These are phyloP conservation scores for Cryptococcus sp. DNA, from an alignment of 1,284 basidiomycete genomes.

Conservation along the genomic window DNA sequence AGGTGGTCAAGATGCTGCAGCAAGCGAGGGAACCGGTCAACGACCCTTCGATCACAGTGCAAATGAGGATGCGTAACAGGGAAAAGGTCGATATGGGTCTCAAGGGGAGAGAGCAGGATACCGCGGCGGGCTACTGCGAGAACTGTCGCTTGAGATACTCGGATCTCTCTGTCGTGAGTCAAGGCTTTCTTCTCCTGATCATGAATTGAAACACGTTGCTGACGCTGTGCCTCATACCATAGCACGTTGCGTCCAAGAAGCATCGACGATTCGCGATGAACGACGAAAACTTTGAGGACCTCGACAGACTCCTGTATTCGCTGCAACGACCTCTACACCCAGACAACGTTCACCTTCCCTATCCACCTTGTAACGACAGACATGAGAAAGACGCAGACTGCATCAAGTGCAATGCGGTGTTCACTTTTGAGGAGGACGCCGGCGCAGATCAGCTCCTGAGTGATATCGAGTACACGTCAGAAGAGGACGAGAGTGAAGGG, in stretches of 20 bases:
- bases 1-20: slow-evolving; percentile 44
- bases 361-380: slow-evolving; percentile 14
- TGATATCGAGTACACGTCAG: slow-evolving; percentile 13
- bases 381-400: slow-evolving; percentile 14
- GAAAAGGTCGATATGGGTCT: slow-evolving; percentile 38
- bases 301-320: slow-evolving; percentile 76
- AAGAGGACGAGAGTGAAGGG: slow-evolving; percentile 7
- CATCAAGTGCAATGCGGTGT: slow-evolving; percentile 5
- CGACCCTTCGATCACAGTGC: slow-evolving; percentile 23
- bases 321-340: slow-evolving; percentile 66
- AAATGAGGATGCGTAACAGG: slow-evolving; percentile 38
- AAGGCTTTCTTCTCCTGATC: background rate
- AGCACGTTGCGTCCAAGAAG: slow-evolving; percentile 77
- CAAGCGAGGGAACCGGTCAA: slow-evolving; percentile 32
- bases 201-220: background rate
- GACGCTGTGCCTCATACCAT: slow-evolving; percentile 62
- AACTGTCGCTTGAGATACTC: slow-evolving; percentile 90
- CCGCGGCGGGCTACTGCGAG: slow-evolving; percentile 88
- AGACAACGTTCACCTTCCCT: slow-evolving; percentile 12
- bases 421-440: slow-evolving; percentile 14
- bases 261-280: slow-evolving; percentile 87
- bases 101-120: slow-evolving; percentile 70
- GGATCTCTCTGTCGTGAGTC: slow-evolving; percentile 77
- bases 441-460: background rate
- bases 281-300: slow-evolving; percentile 74